phyloP scores from a whole-genome alignment of 352 stramenopile species.

The Pythium dissimile region DNA sequence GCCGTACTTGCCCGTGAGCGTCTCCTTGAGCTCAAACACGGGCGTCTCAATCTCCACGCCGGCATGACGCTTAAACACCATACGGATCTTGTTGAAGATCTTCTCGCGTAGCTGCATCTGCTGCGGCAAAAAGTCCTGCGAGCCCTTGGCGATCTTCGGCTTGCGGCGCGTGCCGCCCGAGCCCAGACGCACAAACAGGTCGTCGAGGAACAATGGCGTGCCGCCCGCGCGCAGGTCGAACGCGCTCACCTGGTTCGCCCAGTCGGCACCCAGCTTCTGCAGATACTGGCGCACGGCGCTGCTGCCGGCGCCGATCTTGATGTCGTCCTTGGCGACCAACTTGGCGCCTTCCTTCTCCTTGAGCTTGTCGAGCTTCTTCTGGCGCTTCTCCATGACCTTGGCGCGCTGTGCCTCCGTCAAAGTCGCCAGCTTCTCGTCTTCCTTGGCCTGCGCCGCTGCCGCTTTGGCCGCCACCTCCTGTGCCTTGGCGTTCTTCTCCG shows the following conservation, averaged over 20 bases:
- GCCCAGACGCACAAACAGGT: constrained; percentile 58
- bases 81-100: constrained; percentile 96
- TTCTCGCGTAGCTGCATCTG: constrained; percentile 97
- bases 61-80: constrained; percentile 97
- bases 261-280: constrained; percentile 6
- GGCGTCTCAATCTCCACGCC: constrained; percentile 98
- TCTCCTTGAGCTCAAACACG: constrained; percentile 99
- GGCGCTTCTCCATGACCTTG: constrained; percentile 36
- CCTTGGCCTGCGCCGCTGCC: constrained; percentile 66
- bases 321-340: constrained; percentile 60
- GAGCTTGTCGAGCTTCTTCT: constrained; percentile 72
- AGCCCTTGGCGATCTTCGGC: constrained; percentile 89
- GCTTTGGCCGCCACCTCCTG: constrained; percentile 69
- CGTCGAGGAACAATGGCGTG: constrained; percentile 50
- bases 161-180: constrained; percentile 76
- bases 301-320: constrained; percentile 66
- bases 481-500: constrained; percentile 57
- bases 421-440: constrained; percentile 77
- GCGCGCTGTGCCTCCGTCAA: constrained; percentile 71
- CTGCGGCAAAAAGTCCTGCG: constrained; percentile 94
- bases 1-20: constrained; percentile 98
- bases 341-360: constrained; percentile 78
- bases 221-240: constrained; percentile 59
- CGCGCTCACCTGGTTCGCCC: constrained; percentile 30
- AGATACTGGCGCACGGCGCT: constrained; percentile 59